Evolutionary conservation across 208 protist species (phyloP).

Genomic region (Crithidia fasciculata): DNA sequence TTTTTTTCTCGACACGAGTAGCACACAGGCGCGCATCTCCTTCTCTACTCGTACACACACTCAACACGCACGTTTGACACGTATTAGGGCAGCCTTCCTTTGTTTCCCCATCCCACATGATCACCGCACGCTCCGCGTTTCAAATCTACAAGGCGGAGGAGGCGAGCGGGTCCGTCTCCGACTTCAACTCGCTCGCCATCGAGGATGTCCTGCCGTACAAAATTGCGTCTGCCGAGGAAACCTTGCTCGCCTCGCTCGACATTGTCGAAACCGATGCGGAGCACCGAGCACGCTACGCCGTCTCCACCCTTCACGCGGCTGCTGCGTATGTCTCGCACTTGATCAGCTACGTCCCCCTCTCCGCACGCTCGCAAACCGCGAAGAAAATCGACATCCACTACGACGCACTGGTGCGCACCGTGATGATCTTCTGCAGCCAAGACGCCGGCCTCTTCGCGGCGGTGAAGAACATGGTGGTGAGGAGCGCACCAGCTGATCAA

Average conservation of each 20-base stretch:
- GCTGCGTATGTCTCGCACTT: constrained; percentile 62
- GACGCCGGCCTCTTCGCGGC: constrained; percentile 28
- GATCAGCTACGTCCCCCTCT: constrained; percentile 63
- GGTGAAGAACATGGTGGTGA: constrained; percentile 42
- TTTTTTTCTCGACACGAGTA: constrained; percentile 4
- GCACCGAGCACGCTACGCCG: constrained; percentile 47
- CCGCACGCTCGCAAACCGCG: constrained; percentile 44
- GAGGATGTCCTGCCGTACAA: constrained; percentile 79
- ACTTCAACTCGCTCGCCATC: constrained; percentile 65
- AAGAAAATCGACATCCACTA: constrained; percentile 52
- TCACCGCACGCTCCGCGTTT: constrained; percentile 76
- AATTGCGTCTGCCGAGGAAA: constrained; percentile 65
- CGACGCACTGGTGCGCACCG: constrained; percentile 47
- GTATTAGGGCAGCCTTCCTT: not conserved
- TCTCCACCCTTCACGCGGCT: constrained; percentile 57
- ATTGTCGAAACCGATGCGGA: constrained; percentile 49
- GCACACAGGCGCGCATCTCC: constrained; percentile 6
- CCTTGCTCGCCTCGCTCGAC: constrained; percentile 56
- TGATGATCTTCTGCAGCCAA: constrained; percentile 42
- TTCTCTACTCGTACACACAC: not conserved
- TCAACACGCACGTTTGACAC: not conserved
- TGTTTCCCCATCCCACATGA: constrained; percentile 17
- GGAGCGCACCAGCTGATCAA: constrained; percentile 23
- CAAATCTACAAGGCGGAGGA: constrained; percentile 73
- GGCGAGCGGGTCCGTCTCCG: constrained; percentile 32